These are phyloP conservation scores for Nothophytophthora sp. DNA, from an alignment of 352 stramenopile genomes.

Conservation along the genomic window DNA sequence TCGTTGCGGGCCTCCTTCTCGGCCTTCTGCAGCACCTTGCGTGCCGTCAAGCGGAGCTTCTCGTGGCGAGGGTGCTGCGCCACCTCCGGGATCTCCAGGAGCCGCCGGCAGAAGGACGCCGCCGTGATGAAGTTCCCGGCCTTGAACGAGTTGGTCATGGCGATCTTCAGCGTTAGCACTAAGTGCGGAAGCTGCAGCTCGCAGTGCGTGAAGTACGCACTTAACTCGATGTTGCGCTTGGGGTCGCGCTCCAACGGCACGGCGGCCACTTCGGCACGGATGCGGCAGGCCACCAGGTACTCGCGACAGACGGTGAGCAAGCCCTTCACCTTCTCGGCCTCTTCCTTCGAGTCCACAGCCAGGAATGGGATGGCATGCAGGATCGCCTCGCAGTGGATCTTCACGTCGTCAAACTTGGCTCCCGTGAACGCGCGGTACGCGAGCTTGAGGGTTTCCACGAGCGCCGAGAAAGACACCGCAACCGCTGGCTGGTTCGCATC, in stretches of 20 bases:
- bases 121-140: slow-evolving; percentile 99
- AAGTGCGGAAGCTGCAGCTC: slow-evolving; percentile 98
- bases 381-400: slow-evolving; percentile 92
- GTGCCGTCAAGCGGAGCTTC: slow-evolving; percentile 94
- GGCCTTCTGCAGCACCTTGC: slow-evolving; percentile 98
- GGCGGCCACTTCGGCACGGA: slow-evolving; percentile 90
- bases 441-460: slow-evolving; percentile 94
- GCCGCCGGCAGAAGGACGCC: slow-evolving; percentile 97
- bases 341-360: slow-evolving; percentile 91
- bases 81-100: slow-evolving; percentile 98
- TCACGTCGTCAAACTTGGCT: slow-evolving; percentile 98
- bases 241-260: slow-evolving; percentile 70
- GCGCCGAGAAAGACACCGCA: slow-evolving; percentile 85
- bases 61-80: slow-evolving; percentile 88
- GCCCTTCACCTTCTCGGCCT: slow-evolving; percentile 95
- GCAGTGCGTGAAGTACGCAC: slow-evolving; percentile 99
- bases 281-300: slow-evolving; percentile 97
- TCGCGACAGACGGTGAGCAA: slow-evolving; percentile 96
- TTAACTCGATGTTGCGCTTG: slow-evolving; percentile 96
- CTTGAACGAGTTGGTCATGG: slow-evolving; percentile 99
- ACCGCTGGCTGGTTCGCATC: slow-evolving; percentile 88
- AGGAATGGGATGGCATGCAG: slow-evolving; percentile 96
- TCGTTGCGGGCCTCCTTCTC: slow-evolving; percentile 99
- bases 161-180: slow-evolving; percentile 98
- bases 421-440: slow-evolving; percentile 97